phyloP scores from a whole-genome alignment of 2,329 filamentous ascomycete genomes.

The Sarocladium kiliense region DNA sequence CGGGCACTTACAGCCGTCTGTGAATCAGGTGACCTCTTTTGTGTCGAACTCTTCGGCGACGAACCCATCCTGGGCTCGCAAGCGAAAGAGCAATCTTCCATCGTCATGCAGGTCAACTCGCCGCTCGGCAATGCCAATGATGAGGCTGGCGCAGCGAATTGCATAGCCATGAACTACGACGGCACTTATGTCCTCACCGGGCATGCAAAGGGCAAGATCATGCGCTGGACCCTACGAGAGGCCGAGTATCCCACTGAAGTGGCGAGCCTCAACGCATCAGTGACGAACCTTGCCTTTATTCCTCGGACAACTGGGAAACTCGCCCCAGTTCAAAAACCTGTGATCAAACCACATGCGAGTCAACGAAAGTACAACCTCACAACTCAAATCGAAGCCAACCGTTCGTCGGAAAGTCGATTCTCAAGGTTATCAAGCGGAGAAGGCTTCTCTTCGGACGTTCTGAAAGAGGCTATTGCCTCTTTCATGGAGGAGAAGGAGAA shows the following conservation, averaged over 20 bases:
- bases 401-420: slow-evolving; percentile 37
- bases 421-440: slow-evolving; percentile 37
- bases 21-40: slow-evolving; percentile 74
- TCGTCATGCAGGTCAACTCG: slow-evolving; percentile 48
- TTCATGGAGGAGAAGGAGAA: slow-evolving; percentile 21
- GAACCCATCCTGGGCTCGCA: slow-evolving; percentile 50
- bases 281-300: slow-evolving; percentile 72
- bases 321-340: slow-evolving; percentile 55
- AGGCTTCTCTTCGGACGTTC: slow-evolving; percentile 40
- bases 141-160: slow-evolving; percentile 60
- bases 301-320: not conserved
- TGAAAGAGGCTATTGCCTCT: slow-evolving; percentile 46
- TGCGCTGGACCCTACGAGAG: slow-evolving; percentile 67
- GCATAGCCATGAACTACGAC: slow-evolving; percentile 74
- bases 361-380: slow-evolving; percentile 61
- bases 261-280: slow-evolving; percentile 69
- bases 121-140: slow-evolving; percentile 53
- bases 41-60: slow-evolving; percentile 65
- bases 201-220: slow-evolving; percentile 72
- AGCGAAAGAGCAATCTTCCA: slow-evolving; percentile 48
- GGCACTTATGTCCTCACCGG: slow-evolving; percentile 75
- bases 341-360: slow-evolving; percentile 77
- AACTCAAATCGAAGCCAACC: slow-evolving; percentile 51
- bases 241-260: slow-evolving; percentile 63
- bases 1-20: slow-evolving; percentile 77